Base-by-base conservation (phyloP, 768 basidiomycete species). In the Agrocybe pediades region DNA sequence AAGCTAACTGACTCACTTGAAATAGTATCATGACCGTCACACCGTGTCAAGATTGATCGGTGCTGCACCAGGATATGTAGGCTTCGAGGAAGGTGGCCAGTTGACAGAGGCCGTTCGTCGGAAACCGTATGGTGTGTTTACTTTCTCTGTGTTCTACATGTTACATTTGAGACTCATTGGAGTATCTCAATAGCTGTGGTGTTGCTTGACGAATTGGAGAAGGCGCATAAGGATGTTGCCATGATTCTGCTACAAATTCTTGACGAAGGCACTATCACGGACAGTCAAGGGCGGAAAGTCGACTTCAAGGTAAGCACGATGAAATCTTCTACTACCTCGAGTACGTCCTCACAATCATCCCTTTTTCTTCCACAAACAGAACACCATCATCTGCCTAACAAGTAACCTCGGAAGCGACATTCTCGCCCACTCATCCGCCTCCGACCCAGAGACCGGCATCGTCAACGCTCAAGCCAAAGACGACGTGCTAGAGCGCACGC, bases 191-290 rank as follows among this genome's bases (percentile, higher is more conserved):
- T 47, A 82, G 87, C 86, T 58, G 90, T 93, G 44, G 77, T 93
- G 33, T 75, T 92, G 50, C 85, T 93, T 51, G 90, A 92, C 63
- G 92, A 92, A 68, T 80, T 97, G 54, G 95, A 97, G 73, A 97
- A 97, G 69, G 94, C 93, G 0, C 94, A 95, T 71, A 92, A 92
- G 82, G 93, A 95, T 63, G 92, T 97, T 21, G 81, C 90, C 0
- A 90, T 95, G 85, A 91, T 95, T 56, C 75, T 96, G 17, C 77
- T 96, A 2, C 94, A 96, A 66, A 89, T 97, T 42, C 79, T 97
- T 11, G 93, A 97, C 58, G 94, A 97, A 68, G 94, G 94, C 7
- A 84, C 75, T 45, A 78, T 95, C 56, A 95, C 94, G 0, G 94
- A 97, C 65, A 92, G 90, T 57, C 92, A 95, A 66, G 94, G 94